Evolutionary conservation across 805 yeast genomes (phyloP).

Genomic region (Candida caryicola): DNA sequence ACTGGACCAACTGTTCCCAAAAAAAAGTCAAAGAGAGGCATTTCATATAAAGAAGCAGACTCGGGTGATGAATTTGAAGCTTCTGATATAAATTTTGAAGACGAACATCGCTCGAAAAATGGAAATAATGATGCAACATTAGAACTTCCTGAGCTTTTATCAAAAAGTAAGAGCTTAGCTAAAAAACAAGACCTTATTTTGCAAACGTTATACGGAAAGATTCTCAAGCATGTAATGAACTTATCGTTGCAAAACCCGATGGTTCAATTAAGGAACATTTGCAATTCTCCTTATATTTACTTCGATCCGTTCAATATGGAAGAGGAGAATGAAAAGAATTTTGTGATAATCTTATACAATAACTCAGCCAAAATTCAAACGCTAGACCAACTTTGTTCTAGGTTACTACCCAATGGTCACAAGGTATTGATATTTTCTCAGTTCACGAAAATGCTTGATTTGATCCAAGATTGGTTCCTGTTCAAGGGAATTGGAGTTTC

Average conservation of each 20-base stretch:
- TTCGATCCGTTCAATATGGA: slow-evolving; percentile 68
- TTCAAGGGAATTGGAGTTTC: slow-evolving; percentile 45
- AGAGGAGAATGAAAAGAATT: slow-evolving; percentile 31
- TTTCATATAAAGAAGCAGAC: slow-evolving; percentile 19
- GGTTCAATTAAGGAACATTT: slow-evolving; percentile 82
- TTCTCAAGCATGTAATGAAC: slow-evolving; percentile 29
- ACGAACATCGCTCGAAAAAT: not conserved
- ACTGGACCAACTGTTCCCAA: not conserved
- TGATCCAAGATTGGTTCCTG: slow-evolving; percentile 72
- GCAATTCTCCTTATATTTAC: slow-evolving; percentile 82
- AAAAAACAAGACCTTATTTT: slow-evolving; percentile 13
- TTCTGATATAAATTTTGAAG: not conserved
- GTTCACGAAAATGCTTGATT: slow-evolving; percentile 78
- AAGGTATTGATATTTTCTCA: slow-evolving; percentile 84
- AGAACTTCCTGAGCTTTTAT: slow-evolving; percentile 19
- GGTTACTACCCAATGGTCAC: slow-evolving; percentile 51
- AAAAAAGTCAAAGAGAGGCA: slow-evolving; percentile 3
- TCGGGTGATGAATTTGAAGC: slow-evolving; percentile 31
- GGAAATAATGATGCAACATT: no score
- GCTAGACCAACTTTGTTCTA: slow-evolving; percentile 58
- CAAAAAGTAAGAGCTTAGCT: slow-evolving; percentile 4
- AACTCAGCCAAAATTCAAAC: slow-evolving; percentile 73
- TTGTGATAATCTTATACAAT: slow-evolving; percentile 33
- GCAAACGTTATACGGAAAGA: slow-evolving; percentile 11
- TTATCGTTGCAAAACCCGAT: slow-evolving; percentile 55